phyloP scores from a whole-genome alignment of 2,329 filamentous ascomycete species.

The Cercospora berteroae region DNA sequence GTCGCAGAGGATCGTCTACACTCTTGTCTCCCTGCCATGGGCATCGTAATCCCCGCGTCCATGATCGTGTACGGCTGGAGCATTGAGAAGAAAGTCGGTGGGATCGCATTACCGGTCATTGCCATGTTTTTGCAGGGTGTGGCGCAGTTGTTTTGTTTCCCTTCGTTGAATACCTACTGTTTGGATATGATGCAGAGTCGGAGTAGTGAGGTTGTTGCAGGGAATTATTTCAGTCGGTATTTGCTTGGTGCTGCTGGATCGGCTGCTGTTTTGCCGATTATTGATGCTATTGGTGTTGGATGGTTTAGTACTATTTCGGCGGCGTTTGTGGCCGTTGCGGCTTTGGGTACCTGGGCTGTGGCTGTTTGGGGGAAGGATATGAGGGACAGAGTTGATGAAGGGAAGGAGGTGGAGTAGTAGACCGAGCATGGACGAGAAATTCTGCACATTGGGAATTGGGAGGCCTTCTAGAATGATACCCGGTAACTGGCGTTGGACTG shows the following conservation, averaged over 20 bases:
- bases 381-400: slow-evolving; percentile 27
- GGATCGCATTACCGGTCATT: slow-evolving; percentile 63
- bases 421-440: background rate
- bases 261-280: slow-evolving; percentile 69
- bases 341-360: slow-evolving; percentile 50
- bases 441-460: background rate
- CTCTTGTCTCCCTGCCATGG: slow-evolving; percentile 57
- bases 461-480: background rate
- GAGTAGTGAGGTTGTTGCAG: slow-evolving; percentile 68
- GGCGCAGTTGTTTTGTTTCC: slow-evolving; percentile 73
- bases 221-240: slow-evolving; percentile 77
- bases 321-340: slow-evolving; percentile 50
- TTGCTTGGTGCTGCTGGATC: slow-evolving; percentile 69
- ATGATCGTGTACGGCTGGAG: slow-evolving; percentile 70
- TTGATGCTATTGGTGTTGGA: slow-evolving; percentile 73
- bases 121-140: slow-evolving; percentile 74
- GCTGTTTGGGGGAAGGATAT: slow-evolving; percentile 24
- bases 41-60: slow-evolving; percentile 57
- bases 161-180: slow-evolving; percentile 74
- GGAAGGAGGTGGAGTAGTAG: slow-evolving; percentile 21
- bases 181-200: slow-evolving; percentile 74
- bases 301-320: slow-evolving; percentile 75
- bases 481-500: background rate
- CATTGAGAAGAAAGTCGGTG: slow-evolving; percentile 55
- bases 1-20: slow-evolving; percentile 68